Percentiles rank a stretch among this genome's conserved stretches.
phyloP scores from a whole-genome alignment of 2,329 filamentous ascomycete genomes.

The Paecilomyces fulvus region DNA sequence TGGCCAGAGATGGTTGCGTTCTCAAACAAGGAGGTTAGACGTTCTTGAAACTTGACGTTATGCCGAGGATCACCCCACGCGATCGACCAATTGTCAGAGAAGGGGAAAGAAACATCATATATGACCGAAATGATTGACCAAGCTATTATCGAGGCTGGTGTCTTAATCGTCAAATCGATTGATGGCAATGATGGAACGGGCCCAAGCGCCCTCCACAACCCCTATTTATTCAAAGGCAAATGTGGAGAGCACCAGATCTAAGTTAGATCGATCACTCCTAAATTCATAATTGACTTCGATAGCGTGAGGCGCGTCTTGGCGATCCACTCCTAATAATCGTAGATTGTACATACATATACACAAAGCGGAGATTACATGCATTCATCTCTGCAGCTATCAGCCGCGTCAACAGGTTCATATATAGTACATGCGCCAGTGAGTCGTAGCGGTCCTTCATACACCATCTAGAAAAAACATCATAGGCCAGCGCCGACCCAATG shows the following conservation, averaged over 20 bases:
- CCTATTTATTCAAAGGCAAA: neutral
- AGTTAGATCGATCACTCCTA: neutral
- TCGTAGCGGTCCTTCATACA: neutral
- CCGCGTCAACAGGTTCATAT: neutral
- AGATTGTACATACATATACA: neutral
- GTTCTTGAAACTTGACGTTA: neutral
- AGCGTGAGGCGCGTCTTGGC: neutral
- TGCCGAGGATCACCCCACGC: neutral
- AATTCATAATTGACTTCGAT: neutral
- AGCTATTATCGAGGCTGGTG: neutral
- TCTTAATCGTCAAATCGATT: neutral
- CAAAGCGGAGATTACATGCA: neutral
- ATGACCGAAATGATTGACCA: neutral
- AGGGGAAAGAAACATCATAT: neutral
- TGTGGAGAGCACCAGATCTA: neutral
- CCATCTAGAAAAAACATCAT: neutral
- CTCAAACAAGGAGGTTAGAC: neutral
- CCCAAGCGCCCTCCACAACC: neutral
- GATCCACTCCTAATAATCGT: neutral
- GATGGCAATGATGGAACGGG: neutral
- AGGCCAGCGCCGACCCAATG: slow-evolving; percentile 7
- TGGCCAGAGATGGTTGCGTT: neutral
- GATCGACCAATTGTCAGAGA: neutral
- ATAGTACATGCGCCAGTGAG: neutral
- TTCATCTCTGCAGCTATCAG: neutral